A percentile compares a stretch with the other conserved stretches of the same genome.
Conservation (phyloP, 768 basidiomycete genomes). For the Boletus eberwhitei region DNA sequence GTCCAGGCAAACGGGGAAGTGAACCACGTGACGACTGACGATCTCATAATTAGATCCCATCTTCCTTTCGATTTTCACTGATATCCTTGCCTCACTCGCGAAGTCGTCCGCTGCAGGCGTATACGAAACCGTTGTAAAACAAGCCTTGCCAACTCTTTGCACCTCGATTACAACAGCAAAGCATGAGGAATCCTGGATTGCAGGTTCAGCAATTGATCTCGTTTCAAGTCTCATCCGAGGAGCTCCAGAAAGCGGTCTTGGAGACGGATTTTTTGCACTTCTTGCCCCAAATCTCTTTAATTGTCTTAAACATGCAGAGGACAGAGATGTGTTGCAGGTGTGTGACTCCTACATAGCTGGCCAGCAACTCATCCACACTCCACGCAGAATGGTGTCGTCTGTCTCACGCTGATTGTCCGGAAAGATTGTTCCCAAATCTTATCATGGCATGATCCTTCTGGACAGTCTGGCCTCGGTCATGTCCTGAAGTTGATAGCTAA, state of each 20-base stretch:
- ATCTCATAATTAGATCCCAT: constrained; percentile 67
- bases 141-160: constrained; percentile 71
- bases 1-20: background rate
- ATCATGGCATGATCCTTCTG: constrained; percentile 64
- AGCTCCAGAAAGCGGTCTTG: constrained; percentile 59
- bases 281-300: constrained; percentile 75
- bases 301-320: constrained; percentile 67
- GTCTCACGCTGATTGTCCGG: constrained; percentile 79
- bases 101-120: constrained; percentile 54
- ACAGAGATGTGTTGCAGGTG: constrained; percentile 83
- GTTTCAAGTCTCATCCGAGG: constrained; percentile 69
- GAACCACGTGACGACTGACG: background rate
- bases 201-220: constrained; percentile 80
- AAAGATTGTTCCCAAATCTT: constrained; percentile 84
- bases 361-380: background rate
- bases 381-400: constrained; percentile 74
- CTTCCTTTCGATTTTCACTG: constrained; percentile 79
- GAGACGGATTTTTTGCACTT: constrained; percentile 73
- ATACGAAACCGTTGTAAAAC: constrained; percentile 69
- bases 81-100: constrained; percentile 72
- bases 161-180: constrained; percentile 57
- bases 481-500: constrained; percentile 74
- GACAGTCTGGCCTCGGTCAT: constrained; percentile 72
- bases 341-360: background rate
- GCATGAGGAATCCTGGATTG: constrained; percentile 67